Conservation (phyloP, 2,329 filamentous ascomycete species). For the Stachybotrys elegans region DNA sequence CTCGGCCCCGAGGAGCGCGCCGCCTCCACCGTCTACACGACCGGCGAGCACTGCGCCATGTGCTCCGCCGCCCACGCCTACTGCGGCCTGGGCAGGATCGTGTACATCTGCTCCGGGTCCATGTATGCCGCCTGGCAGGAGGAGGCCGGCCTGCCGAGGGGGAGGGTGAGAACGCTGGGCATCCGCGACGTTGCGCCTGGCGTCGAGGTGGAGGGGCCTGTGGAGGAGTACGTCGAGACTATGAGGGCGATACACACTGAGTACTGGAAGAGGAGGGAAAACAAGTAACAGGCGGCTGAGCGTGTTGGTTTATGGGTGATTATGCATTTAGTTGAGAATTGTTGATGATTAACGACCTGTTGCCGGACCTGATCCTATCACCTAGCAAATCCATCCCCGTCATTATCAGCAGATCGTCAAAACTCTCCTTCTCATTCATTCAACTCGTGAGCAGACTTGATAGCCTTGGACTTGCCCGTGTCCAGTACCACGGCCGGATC, state of each 20-base stretch:
- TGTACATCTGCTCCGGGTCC: slow-evolving; percentile 24
- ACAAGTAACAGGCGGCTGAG: no score
- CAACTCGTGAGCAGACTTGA: slow-evolving; percentile 35
- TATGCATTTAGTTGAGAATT: no score
- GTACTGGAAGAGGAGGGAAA: no score
- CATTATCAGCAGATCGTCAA: no score
- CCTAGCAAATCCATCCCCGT: no score
- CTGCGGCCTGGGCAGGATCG: slow-evolving; percentile 27
- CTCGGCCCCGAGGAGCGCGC: slow-evolving; percentile 33
- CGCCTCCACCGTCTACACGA: slow-evolving; percentile 27
- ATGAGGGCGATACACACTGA: slow-evolving; percentile 20
- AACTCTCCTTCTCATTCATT: slow-evolving; percentile 16
- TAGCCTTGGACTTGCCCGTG: slow-evolving; percentile 35
- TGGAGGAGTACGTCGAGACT: slow-evolving; percentile 21
- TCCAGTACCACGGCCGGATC: slow-evolving; percentile 39
- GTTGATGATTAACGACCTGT: no score
- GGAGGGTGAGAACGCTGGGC: slow-evolving; percentile 16
- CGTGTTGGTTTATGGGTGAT: no score
- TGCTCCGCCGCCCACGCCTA: slow-evolving; percentile 29
- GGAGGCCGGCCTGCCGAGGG: slow-evolving; percentile 17
- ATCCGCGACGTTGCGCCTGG: slow-evolving; percentile 24
- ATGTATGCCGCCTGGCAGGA: slow-evolving; percentile 22
- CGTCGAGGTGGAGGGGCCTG: slow-evolving; percentile 22
- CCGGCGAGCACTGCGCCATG: slow-evolving; percentile 33
- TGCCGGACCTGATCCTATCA: no score